Base-by-base conservation (phyloP, 768 basidiomycete genomes). In the Xerocomellus amylosporus region DNA sequence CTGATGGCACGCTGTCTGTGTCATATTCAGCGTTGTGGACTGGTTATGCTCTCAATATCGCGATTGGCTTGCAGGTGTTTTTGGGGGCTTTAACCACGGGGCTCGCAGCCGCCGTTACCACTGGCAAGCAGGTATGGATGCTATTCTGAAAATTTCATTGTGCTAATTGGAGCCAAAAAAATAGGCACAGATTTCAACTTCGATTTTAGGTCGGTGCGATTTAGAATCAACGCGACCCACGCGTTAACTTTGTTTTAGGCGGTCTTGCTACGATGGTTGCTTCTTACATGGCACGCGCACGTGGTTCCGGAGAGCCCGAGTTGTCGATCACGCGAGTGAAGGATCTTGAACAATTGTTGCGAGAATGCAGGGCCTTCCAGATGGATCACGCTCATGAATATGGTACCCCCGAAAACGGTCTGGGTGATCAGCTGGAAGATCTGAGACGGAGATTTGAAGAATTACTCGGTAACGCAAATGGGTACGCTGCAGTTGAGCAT, bases 261-360 rank as follows among this genome's bases (percentile, higher is more conserved):
- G 87, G 83, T n/a, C 53, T 86, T 13, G 68, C 87, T 3, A 90
- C 88, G 0, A 22, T 89, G 20, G 78, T 85, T 14, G 87, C 88
- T 17, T 85, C 87, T 2, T 90, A 86, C 67, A 75, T 90, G 24
- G 88, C 88, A 3, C 81, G 84, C 12, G 77, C 80, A 24, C 81
- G 87, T 26, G 86, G 87, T 12, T 83, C 86, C 0, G 80, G 80
- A 36, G 88, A 90, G 59, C 88, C 88, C 2, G 85, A 89, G 56
- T 49, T 77, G 19, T 86, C 85, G 0, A 73, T 76, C 30, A 64
- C 72, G 4, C 79, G 81, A 12, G 75, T 74, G 5, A 82, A 84
- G 56, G 84, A 85, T 53, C 74, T 90, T 2, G 83, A 87, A 22
- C 78, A 83, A 22, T 90, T 83, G 59, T 71, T 89, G 24, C 83